Percentiles rank a stretch among this genome's conserved stretches.
These are phyloP conservation scores for Saprolegnia diclina DNA, from an alignment of 352 stramenopile species.

Conservation along the genomic window DNA sequence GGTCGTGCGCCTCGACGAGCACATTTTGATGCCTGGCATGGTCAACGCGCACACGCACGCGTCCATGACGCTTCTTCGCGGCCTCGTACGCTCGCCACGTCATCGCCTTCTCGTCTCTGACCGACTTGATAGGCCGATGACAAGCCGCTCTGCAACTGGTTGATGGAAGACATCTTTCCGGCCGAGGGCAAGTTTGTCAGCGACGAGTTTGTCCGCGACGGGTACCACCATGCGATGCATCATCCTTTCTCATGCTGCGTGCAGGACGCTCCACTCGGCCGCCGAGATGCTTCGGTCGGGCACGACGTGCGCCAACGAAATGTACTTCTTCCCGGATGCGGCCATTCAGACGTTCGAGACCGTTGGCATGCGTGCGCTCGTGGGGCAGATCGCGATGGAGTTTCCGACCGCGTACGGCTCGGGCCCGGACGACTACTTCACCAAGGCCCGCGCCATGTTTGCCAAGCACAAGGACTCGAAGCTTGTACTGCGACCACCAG, in stretches of 20 bases:
- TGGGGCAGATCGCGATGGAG: constrained; percentile 67
- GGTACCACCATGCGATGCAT: constrained; percentile 25
- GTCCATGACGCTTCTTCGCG: constrained; percentile 79
- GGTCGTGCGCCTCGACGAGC: constrained; percentile 43
- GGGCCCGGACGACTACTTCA: constrained; percentile 61
- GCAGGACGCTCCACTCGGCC: constrained; percentile 52
- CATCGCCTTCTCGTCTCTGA: neutral
- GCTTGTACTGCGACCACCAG: constrained; percentile 6
- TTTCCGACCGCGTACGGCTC: constrained; percentile 63
- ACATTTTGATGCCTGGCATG: constrained; percentile 80
- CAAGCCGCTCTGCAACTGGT: constrained; percentile 78
- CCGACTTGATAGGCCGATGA: constrained; percentile 62
- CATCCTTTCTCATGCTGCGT: neutral
- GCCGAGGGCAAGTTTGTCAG: constrained; percentile 70
- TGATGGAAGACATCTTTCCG: constrained; percentile 81
- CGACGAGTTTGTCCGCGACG: constrained; percentile 64
- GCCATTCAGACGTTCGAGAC: constrained; percentile 47
- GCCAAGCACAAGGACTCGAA: constrained; percentile 42
- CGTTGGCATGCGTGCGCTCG: constrained; percentile 61
- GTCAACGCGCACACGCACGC: constrained; percentile 86
- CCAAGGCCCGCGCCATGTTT: constrained; percentile 58
- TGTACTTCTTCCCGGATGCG: constrained; percentile 83
- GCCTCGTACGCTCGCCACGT: constrained; percentile 35
- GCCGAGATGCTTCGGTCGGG: constrained; percentile 87
- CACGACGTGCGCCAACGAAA: constrained; percentile 88